Percentiles rank a stretch among this genome's conserved stretches.
Conservation (phyloP, 805 yeast species). For the Yamadazyma scolyti region DNA sequence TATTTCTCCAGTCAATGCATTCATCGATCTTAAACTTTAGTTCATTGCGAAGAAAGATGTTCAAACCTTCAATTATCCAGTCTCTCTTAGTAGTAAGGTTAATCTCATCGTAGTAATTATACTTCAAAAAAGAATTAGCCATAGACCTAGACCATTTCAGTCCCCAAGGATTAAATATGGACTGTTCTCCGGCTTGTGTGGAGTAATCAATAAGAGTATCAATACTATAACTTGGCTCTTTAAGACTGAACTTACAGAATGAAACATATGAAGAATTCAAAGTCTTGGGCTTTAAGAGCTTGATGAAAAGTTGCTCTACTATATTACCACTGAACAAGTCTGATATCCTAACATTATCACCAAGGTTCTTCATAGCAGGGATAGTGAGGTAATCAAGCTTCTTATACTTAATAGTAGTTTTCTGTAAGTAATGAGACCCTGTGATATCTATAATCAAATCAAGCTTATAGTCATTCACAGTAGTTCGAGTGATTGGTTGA, state of each 20-base stretch:
- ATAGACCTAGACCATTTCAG: slow-evolving; percentile 29
- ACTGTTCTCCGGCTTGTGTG: slow-evolving; percentile 11
- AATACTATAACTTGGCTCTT: slow-evolving; percentile 32
- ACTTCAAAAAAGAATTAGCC: slow-evolving; percentile 25
- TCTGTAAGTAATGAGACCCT: slow-evolving; percentile 38
- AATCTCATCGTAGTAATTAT: slow-evolving; percentile 33
- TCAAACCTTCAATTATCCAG: slow-evolving; percentile 35
- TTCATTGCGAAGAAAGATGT: slow-evolving; percentile 20
- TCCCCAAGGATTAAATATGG: slow-evolving; percentile 32
- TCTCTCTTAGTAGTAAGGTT: slow-evolving; percentile 21
- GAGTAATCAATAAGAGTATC: slow-evolving; percentile 21
- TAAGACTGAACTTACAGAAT: slow-evolving; percentile 27
- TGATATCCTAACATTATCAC: slow-evolving; percentile 11
- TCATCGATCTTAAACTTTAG: slow-evolving; percentile 29
- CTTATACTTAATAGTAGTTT: slow-evolving; percentile 21
- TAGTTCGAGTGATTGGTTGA: slow-evolving; percentile 16
- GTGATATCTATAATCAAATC: slow-evolving; percentile 37
- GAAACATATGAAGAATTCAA: slow-evolving; percentile 30
- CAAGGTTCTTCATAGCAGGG: slow-evolving; percentile 20
- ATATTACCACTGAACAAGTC: slow-evolving; percentile 22
- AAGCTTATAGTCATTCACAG: slow-evolving; percentile 23
- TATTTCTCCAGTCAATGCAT: slow-evolving; percentile 36
- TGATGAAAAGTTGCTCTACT: slow-evolving; percentile 30
- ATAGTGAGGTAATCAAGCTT: slow-evolving; percentile 26
- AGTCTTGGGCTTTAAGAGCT: slow-evolving; percentile 35